These are phyloP conservation scores for Aspergillus chevalieri DNA, from an alignment of 2,329 filamentous ascomycete species.

Conservation along the genomic window DNA sequence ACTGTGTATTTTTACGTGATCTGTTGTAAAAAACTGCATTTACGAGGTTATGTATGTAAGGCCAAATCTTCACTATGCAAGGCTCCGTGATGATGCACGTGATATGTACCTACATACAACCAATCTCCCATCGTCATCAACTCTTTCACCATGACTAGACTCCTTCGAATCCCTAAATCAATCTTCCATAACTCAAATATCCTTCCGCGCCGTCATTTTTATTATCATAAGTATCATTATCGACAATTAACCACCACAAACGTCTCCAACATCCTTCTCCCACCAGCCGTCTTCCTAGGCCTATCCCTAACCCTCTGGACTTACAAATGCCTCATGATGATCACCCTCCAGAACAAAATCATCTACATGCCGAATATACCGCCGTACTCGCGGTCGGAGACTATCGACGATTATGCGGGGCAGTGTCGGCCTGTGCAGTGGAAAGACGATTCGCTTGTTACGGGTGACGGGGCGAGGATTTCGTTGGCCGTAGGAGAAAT, in stretches of 20 bases:
- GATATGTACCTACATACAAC: background rate
- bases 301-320: slow-evolving; percentile 60
- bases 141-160: background rate
- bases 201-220: background rate
- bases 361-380: slow-evolving; percentile 75
- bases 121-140: background rate
- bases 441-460: slow-evolving; percentile 50
- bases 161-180: background rate
- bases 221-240: background rate
- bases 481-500: slow-evolving; percentile 62
- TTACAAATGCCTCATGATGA: slow-evolving; percentile 64
- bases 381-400: slow-evolving; percentile 63
- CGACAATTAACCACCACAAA: slow-evolving; percentile 11
- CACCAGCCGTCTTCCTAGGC: slow-evolving; percentile 61
- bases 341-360: slow-evolving; percentile 73
- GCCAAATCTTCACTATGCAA: too few relatives aligned
- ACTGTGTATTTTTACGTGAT: background rate
- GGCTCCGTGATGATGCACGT: background rate
- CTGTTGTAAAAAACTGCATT: background rate
- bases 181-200: background rate
- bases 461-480: slow-evolving; percentile 39
- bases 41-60: background rate
- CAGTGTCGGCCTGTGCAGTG: slow-evolving; percentile 60
- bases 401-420: slow-evolving; percentile 56
- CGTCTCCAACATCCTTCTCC: slow-evolving; percentile 49